Conservation (phyloP, 202 grass and related monocot species). For the Musa balbisiana region DNA sequence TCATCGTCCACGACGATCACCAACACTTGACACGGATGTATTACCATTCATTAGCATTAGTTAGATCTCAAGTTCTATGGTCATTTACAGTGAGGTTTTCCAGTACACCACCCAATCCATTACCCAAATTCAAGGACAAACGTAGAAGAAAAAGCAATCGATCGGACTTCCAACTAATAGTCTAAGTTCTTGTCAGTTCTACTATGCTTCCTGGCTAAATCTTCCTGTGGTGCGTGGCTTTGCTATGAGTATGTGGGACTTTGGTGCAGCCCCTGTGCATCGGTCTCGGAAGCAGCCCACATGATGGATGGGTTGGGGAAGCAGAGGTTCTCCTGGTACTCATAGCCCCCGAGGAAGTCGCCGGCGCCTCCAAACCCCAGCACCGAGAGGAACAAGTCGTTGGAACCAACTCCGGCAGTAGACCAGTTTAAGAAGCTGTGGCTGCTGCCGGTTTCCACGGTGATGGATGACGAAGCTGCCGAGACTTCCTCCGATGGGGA, state of each 20-base stretch:
- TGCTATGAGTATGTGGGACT: conserved; percentile 4
- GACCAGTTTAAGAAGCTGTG: neutral
- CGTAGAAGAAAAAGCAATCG: neutral
- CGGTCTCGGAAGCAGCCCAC: neutral
- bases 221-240: neutral
- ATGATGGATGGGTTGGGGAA: neutral
- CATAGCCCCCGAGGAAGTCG: conserved; percentile 7
- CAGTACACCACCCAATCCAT: neutral
- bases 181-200: neutral
- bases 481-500: neutral
- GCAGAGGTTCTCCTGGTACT: neutral
- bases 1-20: neutral
- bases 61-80: neutral
- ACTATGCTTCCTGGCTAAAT: neutral
- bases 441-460: neutral
- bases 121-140: neutral
- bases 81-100: neutral
- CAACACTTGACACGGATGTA: neutral
- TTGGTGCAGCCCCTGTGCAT: neutral
- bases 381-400: neutral
- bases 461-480: neutral
- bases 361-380: neutral
- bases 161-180: no score
- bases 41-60: neutral
- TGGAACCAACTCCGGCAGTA: neutral